Percentiles rank a stretch among this genome's conserved stretches.
Conservation (phyloP, 768 basidiomycete species). For the Pleurotus platypus region DNA sequence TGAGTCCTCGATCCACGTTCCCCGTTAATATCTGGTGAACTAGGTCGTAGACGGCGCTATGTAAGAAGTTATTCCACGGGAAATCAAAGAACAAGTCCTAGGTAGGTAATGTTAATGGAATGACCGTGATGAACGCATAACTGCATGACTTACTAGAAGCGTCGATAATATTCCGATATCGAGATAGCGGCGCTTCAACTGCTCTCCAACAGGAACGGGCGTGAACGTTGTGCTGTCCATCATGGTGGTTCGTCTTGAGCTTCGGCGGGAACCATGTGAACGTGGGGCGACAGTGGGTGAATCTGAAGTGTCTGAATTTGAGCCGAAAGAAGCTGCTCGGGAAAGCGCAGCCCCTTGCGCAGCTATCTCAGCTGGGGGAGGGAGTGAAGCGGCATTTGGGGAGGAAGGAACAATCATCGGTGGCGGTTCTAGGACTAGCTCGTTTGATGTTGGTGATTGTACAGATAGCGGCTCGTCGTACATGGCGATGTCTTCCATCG, state of each 20-base stretch:
- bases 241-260: constrained; percentile 43
- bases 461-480: constrained; percentile 51
- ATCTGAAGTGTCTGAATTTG: constrained; percentile 23
- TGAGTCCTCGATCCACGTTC: constrained; percentile 74
- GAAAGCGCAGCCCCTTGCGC: constrained; percentile 19
- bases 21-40: constrained; percentile 95
- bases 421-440: constrained; percentile 29
- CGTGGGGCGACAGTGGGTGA: constrained; percentile 25
- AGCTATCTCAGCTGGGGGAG: constrained; percentile 25
- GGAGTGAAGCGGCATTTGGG: constrained; percentile 24
- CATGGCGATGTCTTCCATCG: constrained; percentile 81
- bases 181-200: constrained; percentile 75
- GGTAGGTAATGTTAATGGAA: constrained; percentile 5
- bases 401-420: constrained; percentile 27
- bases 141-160: constrained; percentile 61
- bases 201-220: constrained; percentile 64
- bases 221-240: constrained; percentile 29
- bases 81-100: constrained; percentile 95
- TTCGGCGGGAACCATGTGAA: constrained; percentile 50
- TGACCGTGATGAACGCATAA: not conserved
- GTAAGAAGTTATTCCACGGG: constrained; percentile 97
- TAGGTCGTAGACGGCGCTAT: constrained; percentile 94
- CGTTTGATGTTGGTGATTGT: constrained; percentile 25
- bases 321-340: constrained; percentile 16
- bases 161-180: constrained; percentile 70